Conservation (phyloP, 2,329 filamentous ascomycete genomes). For the Chrysoporthe cubensis region DNA sequence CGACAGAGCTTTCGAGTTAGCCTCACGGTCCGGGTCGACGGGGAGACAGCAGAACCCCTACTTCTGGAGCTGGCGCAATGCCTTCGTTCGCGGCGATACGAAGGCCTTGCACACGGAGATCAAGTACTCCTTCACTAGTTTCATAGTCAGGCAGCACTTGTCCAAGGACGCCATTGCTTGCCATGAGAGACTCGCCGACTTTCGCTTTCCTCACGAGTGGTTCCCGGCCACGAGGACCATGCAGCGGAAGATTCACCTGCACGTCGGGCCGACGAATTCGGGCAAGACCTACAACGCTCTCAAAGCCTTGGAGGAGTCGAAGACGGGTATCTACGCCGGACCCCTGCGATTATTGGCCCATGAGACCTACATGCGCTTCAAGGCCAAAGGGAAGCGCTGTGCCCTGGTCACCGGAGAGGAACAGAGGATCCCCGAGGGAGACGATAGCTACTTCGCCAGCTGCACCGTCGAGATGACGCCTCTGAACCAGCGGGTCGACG, state of each 20-base stretch:
- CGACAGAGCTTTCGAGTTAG: constrained; percentile 49
- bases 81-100: constrained; percentile 59
- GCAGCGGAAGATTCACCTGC: constrained; percentile 84
- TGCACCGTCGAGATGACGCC: constrained; percentile 92
- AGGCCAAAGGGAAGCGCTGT: constrained; percentile 75
- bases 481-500: constrained; percentile 66
- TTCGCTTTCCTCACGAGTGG: constrained; percentile 92
- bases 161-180: constrained; percentile 58
- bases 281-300: constrained; percentile 97
- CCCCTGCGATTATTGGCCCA: constrained; percentile 87
- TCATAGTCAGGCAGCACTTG: constrained; percentile 61
- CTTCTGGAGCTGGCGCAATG: constrained; percentile 62
- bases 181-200: constrained; percentile 73
- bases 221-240: constrained; percentile 81
- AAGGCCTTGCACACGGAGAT: constrained; percentile 61
- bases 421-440: constrained; percentile 67
- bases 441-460: constrained; percentile 67
- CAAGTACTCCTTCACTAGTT: constrained; percentile 69
- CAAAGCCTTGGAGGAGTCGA: constrained; percentile 76
- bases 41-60: constrained; percentile 53
- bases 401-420: constrained; percentile 92
- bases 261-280: constrained; percentile 96
- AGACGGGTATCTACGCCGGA: constrained; percentile 84
- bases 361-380: constrained; percentile 89
- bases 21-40: constrained; percentile 42